phyloP scores from a whole-genome alignment of 768 basidiomycete genomes.

The Leccinum imitatum region DNA sequence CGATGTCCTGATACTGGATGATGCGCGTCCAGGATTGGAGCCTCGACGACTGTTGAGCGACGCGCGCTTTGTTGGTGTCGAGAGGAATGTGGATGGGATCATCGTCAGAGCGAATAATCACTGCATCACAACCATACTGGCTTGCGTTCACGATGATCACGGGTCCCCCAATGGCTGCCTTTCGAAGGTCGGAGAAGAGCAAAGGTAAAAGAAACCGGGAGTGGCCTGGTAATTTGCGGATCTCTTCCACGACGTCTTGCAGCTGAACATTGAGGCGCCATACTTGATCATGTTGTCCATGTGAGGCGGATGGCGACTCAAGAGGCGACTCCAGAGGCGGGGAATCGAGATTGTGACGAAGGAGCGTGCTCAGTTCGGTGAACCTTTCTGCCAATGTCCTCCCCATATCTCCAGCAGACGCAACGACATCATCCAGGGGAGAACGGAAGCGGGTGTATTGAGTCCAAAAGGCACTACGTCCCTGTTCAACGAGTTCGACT shows the following conservation, averaged over 20 bases:
- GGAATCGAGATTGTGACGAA: conserved; percentile 3
- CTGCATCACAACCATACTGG: conserved; percentile 31
- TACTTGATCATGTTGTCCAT: not conserved
- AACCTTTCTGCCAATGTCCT: conserved; percentile 1
- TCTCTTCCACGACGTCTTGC: conserved; percentile 8
- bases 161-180: conserved; percentile 23
- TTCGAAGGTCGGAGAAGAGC: conserved; percentile 13
- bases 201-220: conserved; percentile 26
- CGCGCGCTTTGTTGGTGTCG: not conserved
- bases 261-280: conserved; percentile 2
- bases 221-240: conserved; percentile 21
- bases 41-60: not conserved
- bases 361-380: conserved; percentile 2
- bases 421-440: not conserved
- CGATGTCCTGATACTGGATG: not conserved
- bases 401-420: not conserved
- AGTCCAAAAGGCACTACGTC: conserved; percentile 22
- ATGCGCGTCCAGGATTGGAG: not conserved
- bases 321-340: not conserved
- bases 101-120: conserved; percentile 21
- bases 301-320: not conserved
- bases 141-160: conserved; percentile 34
- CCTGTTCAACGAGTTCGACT: conserved; percentile 33
- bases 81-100: conserved; percentile 9
- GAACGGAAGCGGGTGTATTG: conserved; percentile 14